Conservation (phyloP, 305 asterid species). For the Rubia peregrina region DNA sequence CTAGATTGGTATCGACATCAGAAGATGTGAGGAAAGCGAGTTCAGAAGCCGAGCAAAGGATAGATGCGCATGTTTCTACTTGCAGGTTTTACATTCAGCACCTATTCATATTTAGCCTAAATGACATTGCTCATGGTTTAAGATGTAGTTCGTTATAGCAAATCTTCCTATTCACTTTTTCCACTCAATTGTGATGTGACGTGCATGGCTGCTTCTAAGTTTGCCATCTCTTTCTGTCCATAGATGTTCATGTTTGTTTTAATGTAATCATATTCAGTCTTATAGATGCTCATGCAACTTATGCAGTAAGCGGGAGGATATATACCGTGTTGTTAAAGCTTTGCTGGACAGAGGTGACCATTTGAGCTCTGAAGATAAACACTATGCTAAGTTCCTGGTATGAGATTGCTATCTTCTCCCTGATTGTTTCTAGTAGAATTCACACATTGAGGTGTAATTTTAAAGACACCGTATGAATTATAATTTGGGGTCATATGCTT, state of each 20-base stretch:
- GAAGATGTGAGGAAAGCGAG: constrained; percentile 86
- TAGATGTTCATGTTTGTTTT: neutral
- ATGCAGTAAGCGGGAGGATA: constrained; percentile 86
- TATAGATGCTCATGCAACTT: constrained; percentile 20
- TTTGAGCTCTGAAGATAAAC: constrained; percentile 61
- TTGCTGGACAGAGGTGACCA: constrained; percentile 55
- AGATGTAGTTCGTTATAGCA: neutral
- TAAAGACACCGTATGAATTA: neutral
- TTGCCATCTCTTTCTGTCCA: neutral
- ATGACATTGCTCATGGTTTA: neutral
- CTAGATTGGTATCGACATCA: constrained; percentile 62
- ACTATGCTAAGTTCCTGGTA: constrained; percentile 66
- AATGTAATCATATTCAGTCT: neutral
- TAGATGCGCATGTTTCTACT: constrained; percentile 64
- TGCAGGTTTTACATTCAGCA: constrained; percentile 50
- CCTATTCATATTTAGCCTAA: constrained; percentile 11
- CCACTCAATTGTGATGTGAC: neutral
- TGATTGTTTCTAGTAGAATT: neutral
- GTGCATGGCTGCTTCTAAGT: neutral
- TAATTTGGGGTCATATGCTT: neutral
- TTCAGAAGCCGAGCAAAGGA: constrained; percentile 75
- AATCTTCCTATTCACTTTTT: neutral
- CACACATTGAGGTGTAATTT: neutral
- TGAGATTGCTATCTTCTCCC: constrained; percentile 18
- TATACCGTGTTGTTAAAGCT: constrained; percentile 81